phyloP scores from a whole-genome alignment of 495 filamentous ascomycete genomes.

The Oidiodendron maius region DNA sequence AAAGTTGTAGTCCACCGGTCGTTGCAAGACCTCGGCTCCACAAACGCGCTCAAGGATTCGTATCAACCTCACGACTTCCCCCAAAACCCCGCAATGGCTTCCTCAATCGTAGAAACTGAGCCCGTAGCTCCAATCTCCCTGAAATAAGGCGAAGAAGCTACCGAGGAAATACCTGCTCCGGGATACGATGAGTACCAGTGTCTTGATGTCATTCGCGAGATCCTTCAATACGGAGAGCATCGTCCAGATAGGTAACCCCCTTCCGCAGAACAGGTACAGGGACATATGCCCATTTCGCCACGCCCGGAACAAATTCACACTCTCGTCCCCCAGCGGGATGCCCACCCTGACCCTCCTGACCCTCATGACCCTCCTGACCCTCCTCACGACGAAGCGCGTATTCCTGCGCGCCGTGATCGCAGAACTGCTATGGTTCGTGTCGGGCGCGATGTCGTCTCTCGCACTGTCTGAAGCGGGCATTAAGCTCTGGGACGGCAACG shows the following conservation, averaged over 20 bases:
- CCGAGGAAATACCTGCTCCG: too few species aligned
- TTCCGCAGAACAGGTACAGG: conserved; percentile 77
- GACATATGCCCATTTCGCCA: conserved; percentile 78
- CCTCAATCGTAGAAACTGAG: conserved; percentile 11
- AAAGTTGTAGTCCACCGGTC: too few species aligned
- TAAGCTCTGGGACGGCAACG: conserved; percentile 98
- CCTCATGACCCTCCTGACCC: conserved; percentile 84
- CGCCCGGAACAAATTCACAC: conserved; percentile 76
- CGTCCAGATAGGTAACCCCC: conserved; percentile 63
- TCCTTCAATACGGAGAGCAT: conserved; percentile 70
- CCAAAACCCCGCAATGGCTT: conserved; percentile 13
- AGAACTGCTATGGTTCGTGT: conserved; percentile 97
- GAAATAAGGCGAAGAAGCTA: not conserved
- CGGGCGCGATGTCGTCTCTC: conserved; percentile 69
- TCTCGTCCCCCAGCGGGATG: conserved; percentile 47
- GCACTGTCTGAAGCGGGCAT: conserved; percentile 70
- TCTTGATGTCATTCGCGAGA: conserved; percentile 67
- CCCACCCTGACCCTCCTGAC: too few species aligned
- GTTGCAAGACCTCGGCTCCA: too few species aligned
- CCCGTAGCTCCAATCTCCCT: conserved; percentile 4
- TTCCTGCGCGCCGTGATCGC: conserved; percentile 86
- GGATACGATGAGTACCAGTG: conserved; percentile 77
- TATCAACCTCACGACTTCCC: not conserved
- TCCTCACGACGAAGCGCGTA: conserved; percentile 95
- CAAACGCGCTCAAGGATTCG: too few species aligned